Evolutionary conservation across 2,329 filamentous ascomycete species (phyloP).

Genomic region (Aspergillus melleus): DNA sequence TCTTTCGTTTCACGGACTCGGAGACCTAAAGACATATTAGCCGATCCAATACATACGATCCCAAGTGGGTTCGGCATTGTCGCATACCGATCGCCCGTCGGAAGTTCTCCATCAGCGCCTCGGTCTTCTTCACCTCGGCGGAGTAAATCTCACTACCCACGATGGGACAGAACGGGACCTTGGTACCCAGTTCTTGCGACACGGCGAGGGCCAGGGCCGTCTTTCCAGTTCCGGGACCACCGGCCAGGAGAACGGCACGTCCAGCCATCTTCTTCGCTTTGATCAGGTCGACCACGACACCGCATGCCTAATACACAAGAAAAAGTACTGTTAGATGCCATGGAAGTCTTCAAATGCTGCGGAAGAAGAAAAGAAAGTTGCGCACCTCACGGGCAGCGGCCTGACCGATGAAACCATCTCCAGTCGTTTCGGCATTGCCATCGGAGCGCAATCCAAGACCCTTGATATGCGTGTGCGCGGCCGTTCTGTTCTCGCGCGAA

Average conservation of each 20-base stretch:
- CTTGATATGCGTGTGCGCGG: conserved; percentile 96
- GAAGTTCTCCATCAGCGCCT: conserved; percentile 99
- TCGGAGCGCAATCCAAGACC: conserved; percentile 83
- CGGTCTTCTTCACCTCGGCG: conserved; percentile 98
- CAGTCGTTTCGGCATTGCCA: conserved; percentile 78
- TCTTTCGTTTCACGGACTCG: conserved; percentile 99
- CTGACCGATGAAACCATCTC: conserved; percentile 88
- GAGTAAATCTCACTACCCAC: conserved; percentile 98
- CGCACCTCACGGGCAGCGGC: conserved; percentile 80
- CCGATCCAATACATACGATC: neutral
- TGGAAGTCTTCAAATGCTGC: neutral
- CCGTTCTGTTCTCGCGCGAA: conserved; percentile 91
- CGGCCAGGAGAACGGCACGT: conserved; percentile 86
- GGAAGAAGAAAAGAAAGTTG: neutral
- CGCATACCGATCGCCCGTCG: conserved; percentile 80
- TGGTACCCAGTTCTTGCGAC: conserved; percentile 94
- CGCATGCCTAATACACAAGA: conserved; percentile 67
- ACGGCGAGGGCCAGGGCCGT: conserved; percentile 93
- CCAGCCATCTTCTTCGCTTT: conserved; percentile 97
- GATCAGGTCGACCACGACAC: conserved; percentile 93
- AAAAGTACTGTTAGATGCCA: conserved; percentile 14
- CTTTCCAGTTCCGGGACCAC: conserved; percentile 94
- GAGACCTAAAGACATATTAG: conserved; percentile 53
- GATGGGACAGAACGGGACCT: conserved; percentile 97
- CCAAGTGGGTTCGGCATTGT: neutral